Evolutionary conservation across 2,329 filamentous ascomycete genomes (phyloP), one percentile per base, ranked within the genome.

Genomic region (Pseudophaeomoniella oleicola): DNA sequence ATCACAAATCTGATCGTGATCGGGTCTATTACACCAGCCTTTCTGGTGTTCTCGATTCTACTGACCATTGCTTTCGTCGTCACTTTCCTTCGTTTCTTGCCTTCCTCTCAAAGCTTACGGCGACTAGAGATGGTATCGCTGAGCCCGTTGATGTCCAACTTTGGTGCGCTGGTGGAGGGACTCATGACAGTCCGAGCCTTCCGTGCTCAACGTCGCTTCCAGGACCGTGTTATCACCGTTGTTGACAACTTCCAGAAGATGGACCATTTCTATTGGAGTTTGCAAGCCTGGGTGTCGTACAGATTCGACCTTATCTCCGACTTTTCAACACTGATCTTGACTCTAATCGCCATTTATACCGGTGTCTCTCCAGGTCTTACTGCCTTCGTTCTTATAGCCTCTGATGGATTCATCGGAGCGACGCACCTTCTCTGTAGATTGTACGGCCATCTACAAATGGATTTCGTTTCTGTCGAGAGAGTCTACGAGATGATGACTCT

Each of bases 231-330:
- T 36, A 78, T 94, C 19, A 63, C 69, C 2, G 85, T 86, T 0
- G 85, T 86, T 0, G 86, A 94, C 50, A 76, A 77, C 13, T 94
- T 94, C 52, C 87, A 94, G 54, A 85, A 85, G 52, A 90, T 93
- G 71, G 87, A 94, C 49, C 87, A 94, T 54, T 93, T 94, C 59
- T 94, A 92, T 60, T 94, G 86, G 81, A 82, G 78, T 40, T 67
- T 92, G 31, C 84, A 92, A 45, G 75, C 76, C 5, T 94, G 86
- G 86, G 66, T 94, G 2, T 77, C 78, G 53, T 85, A 81, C 49
- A 75, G 86, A 10, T 88, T 90, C 38, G 78, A 84, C 46, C 57
- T 65, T 5, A 59, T 87, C 4, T 84, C 84, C 0, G 81, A 80
- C 0, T 53, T 72, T 3, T 83, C 83, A 5, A 85, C 81, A 0